A percentile compares a stretch with the other conserved stretches of the same genome.
These are phyloP conservation scores for Paramecium sonneborni DNA, from an alignment of 73 alveolate species.

Conservation along the genomic window DNA sequence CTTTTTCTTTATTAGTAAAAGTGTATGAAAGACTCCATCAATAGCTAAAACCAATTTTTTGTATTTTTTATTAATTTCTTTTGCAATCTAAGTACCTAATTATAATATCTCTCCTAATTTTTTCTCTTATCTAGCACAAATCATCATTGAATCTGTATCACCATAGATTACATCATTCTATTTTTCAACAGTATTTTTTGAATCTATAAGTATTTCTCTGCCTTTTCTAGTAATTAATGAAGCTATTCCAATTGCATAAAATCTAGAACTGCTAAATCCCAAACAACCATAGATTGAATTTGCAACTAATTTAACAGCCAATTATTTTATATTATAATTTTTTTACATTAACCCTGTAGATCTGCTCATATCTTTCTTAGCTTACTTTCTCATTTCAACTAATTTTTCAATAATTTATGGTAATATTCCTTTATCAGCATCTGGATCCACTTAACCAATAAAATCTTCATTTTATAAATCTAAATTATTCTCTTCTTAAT, in stretches of 20 bases:
- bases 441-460: constrained; percentile 82
- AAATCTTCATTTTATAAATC: constrained; percentile 73
- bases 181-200: constrained; percentile 77
- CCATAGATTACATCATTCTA: constrained; percentile 91
- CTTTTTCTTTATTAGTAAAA: constrained; percentile 96
- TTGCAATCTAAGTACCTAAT: constrained; percentile 86
- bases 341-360: constrained; percentile 1
- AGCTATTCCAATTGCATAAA: constrained; percentile 97
- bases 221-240: constrained; percentile 98
- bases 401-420: constrained; percentile 90
- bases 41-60: constrained; percentile 96
- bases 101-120: constrained; percentile 79
- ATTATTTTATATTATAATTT: constrained; percentile 53
- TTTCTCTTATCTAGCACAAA: constrained; percentile 83
- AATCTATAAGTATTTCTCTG: constrained; percentile 88
- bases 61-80: constrained; percentile 91
- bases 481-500: not conserved
- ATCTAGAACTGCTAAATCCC: constrained; percentile 97
- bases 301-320: constrained; percentile 99
- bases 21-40: constrained; percentile 94
- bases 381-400: constrained; percentile 85
- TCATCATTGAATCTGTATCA: constrained; percentile 99
- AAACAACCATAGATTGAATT: constrained; percentile 99
- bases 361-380: constrained; percentile 81
- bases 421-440: constrained; percentile 70